These are phyloP conservation scores for Davidsoniella virescens DNA, from an alignment of 2,329 filamentous ascomycete genomes.

Conservation along the genomic window DNA sequence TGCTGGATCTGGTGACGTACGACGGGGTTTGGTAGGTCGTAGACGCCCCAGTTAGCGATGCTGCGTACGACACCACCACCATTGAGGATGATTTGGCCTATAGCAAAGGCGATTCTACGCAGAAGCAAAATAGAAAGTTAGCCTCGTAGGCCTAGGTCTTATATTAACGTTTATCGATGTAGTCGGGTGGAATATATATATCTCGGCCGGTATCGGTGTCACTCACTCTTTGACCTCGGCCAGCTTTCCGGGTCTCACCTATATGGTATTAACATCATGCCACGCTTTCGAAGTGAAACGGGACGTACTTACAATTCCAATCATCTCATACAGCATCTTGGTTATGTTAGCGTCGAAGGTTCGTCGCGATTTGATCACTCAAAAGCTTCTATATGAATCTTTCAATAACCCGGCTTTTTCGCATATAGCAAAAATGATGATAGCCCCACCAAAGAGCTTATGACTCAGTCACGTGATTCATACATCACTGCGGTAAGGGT, in stretches of 20 bases:
- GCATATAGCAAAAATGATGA: no score
- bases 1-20: constrained; percentile 72
- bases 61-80: constrained; percentile 81
- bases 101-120: constrained; percentile 66
- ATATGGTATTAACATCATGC: constrained; percentile 9
- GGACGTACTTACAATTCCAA: constrained; percentile 66
- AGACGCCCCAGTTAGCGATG: constrained; percentile 89
- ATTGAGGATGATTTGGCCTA: constrained; percentile 67
- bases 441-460: no score
- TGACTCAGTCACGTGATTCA: no score
- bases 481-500: no score
- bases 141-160: background rate
- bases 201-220: constrained; percentile 7
- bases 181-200: no score
- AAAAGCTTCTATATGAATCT: no score
- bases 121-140: background rate
- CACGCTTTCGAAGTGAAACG: constrained; percentile 8
- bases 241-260: constrained; percentile 87
- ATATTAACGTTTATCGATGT: background rate
- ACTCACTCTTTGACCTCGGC: constrained; percentile 87
- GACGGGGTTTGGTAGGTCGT: constrained; percentile 64
- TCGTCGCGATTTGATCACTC: no score
- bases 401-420: no score
- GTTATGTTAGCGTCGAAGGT: no score
- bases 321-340: constrained; percentile 91